A percentile compares a stretch with the other conserved stretches of the same genome.
Evolutionary conservation across 805 yeast genomes (phyloP).

Genomic region (Lachancea fermentati): DNA sequence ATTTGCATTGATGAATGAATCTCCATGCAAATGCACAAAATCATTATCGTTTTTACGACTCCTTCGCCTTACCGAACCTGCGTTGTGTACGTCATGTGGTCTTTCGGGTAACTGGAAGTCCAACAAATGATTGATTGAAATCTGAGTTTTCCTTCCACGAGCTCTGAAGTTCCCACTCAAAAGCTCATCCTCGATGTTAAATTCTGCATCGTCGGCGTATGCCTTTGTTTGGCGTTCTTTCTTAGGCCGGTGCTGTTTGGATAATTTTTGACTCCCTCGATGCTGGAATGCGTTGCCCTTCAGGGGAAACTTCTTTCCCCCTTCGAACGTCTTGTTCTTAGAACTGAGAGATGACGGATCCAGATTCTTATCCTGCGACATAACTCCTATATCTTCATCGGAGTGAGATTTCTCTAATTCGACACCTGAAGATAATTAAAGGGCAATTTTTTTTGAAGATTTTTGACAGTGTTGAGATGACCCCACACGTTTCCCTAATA

Average conservation of each 20-base stretch:
- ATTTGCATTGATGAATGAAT: conserved; percentile 72
- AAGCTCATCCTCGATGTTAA: conserved; percentile 34
- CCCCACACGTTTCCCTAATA: neutral
- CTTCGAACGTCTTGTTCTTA: neutral
- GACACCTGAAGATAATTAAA: no score
- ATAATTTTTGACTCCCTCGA: conserved; percentile 1
- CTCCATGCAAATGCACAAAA: conserved; percentile 51
- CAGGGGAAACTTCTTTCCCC: neutral
- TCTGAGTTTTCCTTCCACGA: conserved; percentile 38
- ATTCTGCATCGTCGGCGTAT: conserved; percentile 19
- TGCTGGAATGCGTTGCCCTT: neutral
- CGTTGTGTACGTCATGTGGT: conserved; percentile 16
- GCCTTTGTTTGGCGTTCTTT: neutral
- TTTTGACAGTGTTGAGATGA: neutral
- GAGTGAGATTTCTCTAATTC: conserved; percentile 4
- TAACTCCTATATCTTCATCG: conserved; percentile 4
- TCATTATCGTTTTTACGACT: conserved; percentile 28
- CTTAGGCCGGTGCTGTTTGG: neutral
- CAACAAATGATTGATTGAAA: conserved; percentile 59
- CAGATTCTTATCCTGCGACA: conserved; percentile 6
- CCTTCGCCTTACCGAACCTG: conserved; percentile 19
- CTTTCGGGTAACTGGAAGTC: conserved; percentile 49
- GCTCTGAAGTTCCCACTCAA: conserved; percentile 29
- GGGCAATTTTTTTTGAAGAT: neutral
- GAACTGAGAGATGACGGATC: neutral